A percentile compares a stretch with the other conserved stretches of the same genome.
Evolutionary conservation across 2,329 filamentous ascomycete genomes (phyloP).

Genomic region (Stemphylium beticola): DNA sequence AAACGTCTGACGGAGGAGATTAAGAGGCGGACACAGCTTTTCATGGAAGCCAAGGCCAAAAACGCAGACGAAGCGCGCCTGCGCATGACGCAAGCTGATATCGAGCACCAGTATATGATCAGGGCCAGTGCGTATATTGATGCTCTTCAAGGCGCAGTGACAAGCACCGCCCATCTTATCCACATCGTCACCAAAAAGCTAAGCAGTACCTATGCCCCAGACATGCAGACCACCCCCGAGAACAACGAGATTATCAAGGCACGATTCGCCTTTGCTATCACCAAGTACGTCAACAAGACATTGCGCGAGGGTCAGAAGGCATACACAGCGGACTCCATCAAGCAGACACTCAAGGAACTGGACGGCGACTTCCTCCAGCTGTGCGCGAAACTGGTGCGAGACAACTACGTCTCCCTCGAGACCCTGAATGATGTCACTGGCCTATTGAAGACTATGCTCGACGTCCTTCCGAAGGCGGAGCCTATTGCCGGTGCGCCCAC

Average conservation of each 20-base stretch:
- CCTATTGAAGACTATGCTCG: constrained; percentile 29
- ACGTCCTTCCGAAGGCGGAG: constrained; percentile 24
- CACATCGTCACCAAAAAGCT: constrained; percentile 28
- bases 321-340: constrained; percentile 17
- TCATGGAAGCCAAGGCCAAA: background rate
- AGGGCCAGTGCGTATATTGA: constrained; percentile 26
- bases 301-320: constrained; percentile 13
- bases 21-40: too few relatives aligned
- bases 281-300: constrained; percentile 27
- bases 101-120: constrained; percentile 22
- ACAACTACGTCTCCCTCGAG: constrained; percentile 25
- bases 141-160: constrained; percentile 13
- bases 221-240: constrained; percentile 1
- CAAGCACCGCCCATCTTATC: constrained; percentile 13
- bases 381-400: constrained; percentile 26
- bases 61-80: background rate
- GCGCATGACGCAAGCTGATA: constrained; percentile 5
- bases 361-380: constrained; percentile 34
- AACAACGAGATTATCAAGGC: constrained; percentile 21
- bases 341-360: constrained; percentile 19
- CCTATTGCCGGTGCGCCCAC: background rate
- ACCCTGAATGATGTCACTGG: constrained; percentile 30
- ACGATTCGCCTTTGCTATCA: constrained; percentile 28
- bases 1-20: too few relatives aligned
- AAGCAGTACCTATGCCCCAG: constrained; percentile 12